Conservation (phyloP, 2,329 filamentous ascomycete species). For the Calonectria crousiana region DNA sequence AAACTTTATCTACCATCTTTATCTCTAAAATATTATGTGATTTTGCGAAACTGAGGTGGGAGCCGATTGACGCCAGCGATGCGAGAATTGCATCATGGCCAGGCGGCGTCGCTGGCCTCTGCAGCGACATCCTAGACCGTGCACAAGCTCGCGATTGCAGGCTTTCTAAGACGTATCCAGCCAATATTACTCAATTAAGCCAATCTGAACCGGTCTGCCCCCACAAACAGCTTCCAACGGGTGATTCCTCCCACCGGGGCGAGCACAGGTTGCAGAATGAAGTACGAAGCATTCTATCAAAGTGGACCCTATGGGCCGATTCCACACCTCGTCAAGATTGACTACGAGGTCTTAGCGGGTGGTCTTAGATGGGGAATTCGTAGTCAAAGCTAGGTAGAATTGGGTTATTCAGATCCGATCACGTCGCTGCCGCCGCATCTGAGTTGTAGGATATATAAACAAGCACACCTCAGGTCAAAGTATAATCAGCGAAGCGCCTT, state of each 20-base stretch:
- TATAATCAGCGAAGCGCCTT: neutral
- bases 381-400: neutral
- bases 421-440: neutral
- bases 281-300: neutral
- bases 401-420: neutral
- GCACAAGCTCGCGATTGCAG: slow-evolving; percentile 17
- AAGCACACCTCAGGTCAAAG: neutral
- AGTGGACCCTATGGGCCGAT: neutral
- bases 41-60: slow-evolving; percentile 8
- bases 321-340: neutral
- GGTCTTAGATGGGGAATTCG: slow-evolving; percentile 2
- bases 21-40: neutral
- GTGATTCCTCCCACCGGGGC: neutral
- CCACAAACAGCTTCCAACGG: neutral
- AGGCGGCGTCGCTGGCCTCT: neutral
- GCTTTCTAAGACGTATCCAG: slow-evolving; percentile 14
- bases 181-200: neutral
- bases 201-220: neutral
- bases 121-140: too few relatives aligned
- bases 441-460: slow-evolving; percentile 4
- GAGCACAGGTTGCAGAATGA: neutral
- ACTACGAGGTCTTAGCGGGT: neutral
- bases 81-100: slow-evolving; percentile 17
- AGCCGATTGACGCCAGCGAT: slow-evolving; percentile 21
- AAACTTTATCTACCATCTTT: neutral